Evolutionary conservation across 1,284 basidiomycete genomes (phyloP).

Genomic region (Microbotryum saponariae): DNA sequence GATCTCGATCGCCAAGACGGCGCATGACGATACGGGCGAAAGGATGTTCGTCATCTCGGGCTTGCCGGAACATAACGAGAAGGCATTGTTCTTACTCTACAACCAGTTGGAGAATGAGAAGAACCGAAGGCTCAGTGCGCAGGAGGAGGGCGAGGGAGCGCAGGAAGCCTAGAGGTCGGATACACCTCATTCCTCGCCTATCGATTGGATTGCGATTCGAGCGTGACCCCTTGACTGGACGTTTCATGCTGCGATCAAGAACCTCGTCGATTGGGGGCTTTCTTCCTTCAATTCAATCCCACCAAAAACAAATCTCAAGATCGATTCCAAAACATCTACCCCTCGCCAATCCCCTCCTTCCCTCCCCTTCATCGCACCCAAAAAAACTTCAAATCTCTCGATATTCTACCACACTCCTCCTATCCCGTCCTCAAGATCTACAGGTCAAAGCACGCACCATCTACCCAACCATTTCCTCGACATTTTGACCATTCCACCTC

Average conservation of each 20-base stretch:
- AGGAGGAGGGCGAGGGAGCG: neutral
- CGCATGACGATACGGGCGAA: constrained; percentile 96
- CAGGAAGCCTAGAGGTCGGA: too few relatives aligned
- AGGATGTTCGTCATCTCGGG: constrained; percentile 99
- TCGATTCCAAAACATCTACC: too few relatives aligned
- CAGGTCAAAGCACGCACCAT: neutral
- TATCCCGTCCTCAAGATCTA: neutral
- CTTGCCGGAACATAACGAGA: constrained; percentile 74
- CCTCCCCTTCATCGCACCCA: too few relatives aligned
- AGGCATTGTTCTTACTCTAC: constrained; percentile 92
- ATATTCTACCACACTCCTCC: neutral
- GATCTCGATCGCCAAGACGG: constrained; percentile 96
- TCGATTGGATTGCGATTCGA: too few relatives aligned
- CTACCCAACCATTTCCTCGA: neutral
- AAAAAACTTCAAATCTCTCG: neutral
- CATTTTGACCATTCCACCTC: constrained; percentile 16
- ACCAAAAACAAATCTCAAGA: too few relatives aligned
- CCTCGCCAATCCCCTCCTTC: too few relatives aligned
- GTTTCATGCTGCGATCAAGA: too few relatives aligned
- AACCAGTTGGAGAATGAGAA: constrained; percentile 87
- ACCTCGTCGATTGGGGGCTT: too few relatives aligned
- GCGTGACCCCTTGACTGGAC: too few relatives aligned
- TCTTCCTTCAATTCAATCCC: too few relatives aligned
- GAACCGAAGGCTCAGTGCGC: constrained; percentile 46
- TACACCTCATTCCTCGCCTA: too few relatives aligned